Evolutionary conservation across 148 eudicot species (phyloP).

Genomic region (Vaccinium darrowii): DNA sequence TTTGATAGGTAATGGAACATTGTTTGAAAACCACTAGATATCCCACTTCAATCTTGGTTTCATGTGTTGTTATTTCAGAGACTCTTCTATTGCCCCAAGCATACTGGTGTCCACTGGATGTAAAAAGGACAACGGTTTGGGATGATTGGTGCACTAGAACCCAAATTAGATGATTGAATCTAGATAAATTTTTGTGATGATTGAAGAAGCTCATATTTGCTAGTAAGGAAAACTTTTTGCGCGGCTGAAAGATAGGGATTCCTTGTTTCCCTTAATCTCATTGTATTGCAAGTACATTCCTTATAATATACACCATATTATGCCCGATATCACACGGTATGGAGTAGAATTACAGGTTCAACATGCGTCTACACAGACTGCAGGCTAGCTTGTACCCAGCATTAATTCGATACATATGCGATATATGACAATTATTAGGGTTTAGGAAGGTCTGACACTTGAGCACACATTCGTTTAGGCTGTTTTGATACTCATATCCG

Average conservation of each 20-base stretch:
- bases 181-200: background rate
- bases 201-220: background rate
- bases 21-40: too few relatives aligned
- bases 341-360: background rate
- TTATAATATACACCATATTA: too few relatives aligned
- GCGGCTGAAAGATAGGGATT: background rate
- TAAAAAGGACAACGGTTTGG: background rate
- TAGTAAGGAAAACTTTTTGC: background rate
- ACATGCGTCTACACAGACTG: background rate
- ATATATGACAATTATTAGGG: too few relatives aligned
- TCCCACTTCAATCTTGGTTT: background rate
- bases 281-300: too few relatives aligned
- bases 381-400: background rate
- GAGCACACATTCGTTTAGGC: too few relatives aligned
- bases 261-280: background rate
- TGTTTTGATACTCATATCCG: too few relatives aligned
- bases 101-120: too few relatives aligned
- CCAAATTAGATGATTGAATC: background rate
- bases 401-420: too few relatives aligned
- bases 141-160: background rate
- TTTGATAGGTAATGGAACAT: too few relatives aligned
- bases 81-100: background rate
- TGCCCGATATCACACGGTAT: background rate
- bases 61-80: background rate
- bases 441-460: too few relatives aligned